Conservation (phyloP, 306 rosid species). For the Carpinus viminea region DNA sequence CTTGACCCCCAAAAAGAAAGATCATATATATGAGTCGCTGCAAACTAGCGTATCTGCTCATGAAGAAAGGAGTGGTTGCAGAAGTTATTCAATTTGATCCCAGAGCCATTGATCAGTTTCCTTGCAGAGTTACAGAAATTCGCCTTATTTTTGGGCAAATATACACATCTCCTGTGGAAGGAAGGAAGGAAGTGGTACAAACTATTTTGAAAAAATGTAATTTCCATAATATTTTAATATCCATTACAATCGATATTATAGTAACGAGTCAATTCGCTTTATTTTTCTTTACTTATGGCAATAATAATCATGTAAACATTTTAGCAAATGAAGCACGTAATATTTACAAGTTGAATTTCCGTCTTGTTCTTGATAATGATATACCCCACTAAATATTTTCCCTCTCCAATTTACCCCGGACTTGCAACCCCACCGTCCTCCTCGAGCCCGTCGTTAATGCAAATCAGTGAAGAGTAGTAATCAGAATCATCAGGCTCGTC, state of each 20-base stretch:
- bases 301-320: neutral
- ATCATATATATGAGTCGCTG: neutral
- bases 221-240: neutral
- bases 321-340: neutral
- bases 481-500: neutral
- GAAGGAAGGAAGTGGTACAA: neutral
- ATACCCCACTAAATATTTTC: neutral
- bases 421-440: neutral
- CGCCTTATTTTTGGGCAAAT: neutral
- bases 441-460: neutral
- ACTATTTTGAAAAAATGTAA: neutral
- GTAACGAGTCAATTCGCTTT: neutral
- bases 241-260: neutral
- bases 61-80: neutral
- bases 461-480: neutral
- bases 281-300: neutral
- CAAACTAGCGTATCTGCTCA: neutral
- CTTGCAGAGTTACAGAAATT: neutral
- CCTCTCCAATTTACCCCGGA: neutral
- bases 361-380: neutral
- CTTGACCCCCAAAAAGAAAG: too few species aligned
- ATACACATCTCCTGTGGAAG: neutral
- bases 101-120: neutral
- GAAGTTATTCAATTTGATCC: too few species aligned
- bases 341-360: neutral